Conservation (phyloP, 371 early-diverging fungal species). For the Vairimorpha necatrix region DNA sequence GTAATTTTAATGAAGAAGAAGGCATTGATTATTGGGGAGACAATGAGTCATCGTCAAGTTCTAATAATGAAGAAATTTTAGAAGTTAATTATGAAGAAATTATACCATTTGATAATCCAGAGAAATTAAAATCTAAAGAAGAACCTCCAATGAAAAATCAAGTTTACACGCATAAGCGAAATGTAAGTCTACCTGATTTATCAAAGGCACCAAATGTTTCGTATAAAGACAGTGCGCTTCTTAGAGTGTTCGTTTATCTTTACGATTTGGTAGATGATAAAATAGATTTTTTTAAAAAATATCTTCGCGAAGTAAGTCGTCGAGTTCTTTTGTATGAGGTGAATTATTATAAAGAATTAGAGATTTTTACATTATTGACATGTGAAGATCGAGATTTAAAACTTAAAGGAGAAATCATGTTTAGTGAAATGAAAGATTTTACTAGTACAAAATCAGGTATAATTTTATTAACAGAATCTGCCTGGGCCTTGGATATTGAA, state of each 20-base stretch:
- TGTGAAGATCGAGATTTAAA: not conserved
- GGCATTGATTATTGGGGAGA: not conserved
- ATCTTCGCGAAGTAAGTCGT: slow-evolving; percentile 12
- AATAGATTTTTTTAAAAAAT: slow-evolving; percentile 19
- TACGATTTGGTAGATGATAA: slow-evolving; percentile 39
- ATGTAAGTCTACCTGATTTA: not conserved
- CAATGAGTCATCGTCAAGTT: not conserved
- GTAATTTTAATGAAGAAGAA: slow-evolving; percentile 8
- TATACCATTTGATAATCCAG: not conserved
- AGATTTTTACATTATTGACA: slow-evolving; percentile 16
- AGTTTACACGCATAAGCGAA: not conserved
- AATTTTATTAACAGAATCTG: slow-evolving; percentile 13
- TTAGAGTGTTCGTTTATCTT: slow-evolving; percentile 20
- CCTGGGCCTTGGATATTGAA: slow-evolving; percentile 11
- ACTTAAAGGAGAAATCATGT: slow-evolving; percentile 30
- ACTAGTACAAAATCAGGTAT: not conserved
- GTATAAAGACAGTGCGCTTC: not conserved
- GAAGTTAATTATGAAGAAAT: not conserved
- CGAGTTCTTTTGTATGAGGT: not conserved
- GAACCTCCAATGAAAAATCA: not conserved
- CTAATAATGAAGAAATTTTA: not conserved
- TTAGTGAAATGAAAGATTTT: slow-evolving; percentile 12
- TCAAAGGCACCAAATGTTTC: too few relatives aligned
- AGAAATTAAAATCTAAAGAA: not conserved
- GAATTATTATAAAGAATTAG: slow-evolving; percentile 18